phyloP scores from a whole-genome alignment of 495 filamentous ascomycete genomes.

The Annulohypoxylon stygium region DNA sequence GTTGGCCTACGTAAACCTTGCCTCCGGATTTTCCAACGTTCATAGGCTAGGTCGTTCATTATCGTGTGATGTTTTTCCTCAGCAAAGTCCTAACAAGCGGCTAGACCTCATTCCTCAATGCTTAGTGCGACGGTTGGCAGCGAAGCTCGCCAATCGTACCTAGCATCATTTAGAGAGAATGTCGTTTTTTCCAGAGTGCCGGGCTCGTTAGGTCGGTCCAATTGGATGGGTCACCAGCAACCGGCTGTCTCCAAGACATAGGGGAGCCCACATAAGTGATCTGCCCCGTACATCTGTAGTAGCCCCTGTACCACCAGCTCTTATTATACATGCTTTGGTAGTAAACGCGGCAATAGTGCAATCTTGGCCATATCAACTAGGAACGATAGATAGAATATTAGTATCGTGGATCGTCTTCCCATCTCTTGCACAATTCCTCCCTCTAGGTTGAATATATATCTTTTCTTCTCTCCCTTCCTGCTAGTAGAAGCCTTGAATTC shows the following conservation, averaged over 20 bases:
- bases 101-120: conserved; percentile 2
- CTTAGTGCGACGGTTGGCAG: conserved; percentile 13
- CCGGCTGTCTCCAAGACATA: conserved; percentile 44
- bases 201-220: conserved; percentile 40
- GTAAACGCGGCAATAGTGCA: conserved; percentile 45
- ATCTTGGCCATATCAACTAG: conserved; percentile 47
- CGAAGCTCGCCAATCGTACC: conserved; percentile 13
- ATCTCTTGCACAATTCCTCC: conserved; percentile 19
- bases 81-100: conserved; percentile 1
- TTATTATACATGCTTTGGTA: conserved; percentile 44
- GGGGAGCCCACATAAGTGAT: conserved; percentile 51
- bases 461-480: conserved; percentile 29
- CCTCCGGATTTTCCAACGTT: neutral
- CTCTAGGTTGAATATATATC: conserved; percentile 43
- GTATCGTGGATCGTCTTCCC: conserved; percentile 36
- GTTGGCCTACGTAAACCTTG: neutral
- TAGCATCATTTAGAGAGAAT: conserved; percentile 28
- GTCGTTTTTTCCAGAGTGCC: conserved; percentile 37
- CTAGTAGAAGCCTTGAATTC: conserved; percentile 27
- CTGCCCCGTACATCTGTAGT: conserved; percentile 48
- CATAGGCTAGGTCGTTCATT: neutral
- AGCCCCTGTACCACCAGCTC: conserved; percentile 47
- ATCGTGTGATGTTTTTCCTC: conserved; percentile 6
- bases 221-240: conserved; percentile 38
- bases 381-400: conserved; percentile 44